These are phyloP conservation scores for Beauveria sp. DNA, from an alignment of 2,329 filamentous ascomycete species.

Conservation along the genomic window DNA sequence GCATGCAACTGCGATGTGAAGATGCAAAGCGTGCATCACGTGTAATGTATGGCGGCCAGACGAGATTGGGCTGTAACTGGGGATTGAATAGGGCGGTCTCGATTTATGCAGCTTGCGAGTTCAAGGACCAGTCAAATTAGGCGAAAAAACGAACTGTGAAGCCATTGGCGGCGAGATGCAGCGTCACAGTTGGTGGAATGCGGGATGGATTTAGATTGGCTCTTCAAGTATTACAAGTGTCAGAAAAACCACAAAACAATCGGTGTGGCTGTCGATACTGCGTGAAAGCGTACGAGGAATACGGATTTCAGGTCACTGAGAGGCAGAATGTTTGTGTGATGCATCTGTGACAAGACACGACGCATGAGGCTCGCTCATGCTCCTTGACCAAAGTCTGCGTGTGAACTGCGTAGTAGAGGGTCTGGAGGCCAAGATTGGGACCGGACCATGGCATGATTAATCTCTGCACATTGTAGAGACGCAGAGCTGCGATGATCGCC, in stretches of 20 bases:
- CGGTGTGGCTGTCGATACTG: neutral
- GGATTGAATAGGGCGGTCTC: neutral
- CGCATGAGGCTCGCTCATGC: neutral
- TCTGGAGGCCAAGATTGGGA: neutral
- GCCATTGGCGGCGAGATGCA: neutral
- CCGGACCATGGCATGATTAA: neutral
- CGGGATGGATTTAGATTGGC: neutral
- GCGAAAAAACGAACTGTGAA: neutral
- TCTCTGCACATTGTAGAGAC: neutral
- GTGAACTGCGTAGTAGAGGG: neutral
- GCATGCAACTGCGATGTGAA: neutral
- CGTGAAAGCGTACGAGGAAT: neutral
- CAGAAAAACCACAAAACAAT: neutral
- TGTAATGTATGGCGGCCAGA: constrained; percentile 10
- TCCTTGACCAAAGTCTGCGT: neutral
- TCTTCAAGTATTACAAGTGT: neutral
- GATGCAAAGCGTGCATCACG: constrained; percentile 4
- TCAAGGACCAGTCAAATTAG: neutral
- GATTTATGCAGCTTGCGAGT: neutral
- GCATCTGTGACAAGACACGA: neutral
- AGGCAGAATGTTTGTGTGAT: neutral
- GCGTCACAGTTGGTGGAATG: neutral
- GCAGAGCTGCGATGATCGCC: neutral
- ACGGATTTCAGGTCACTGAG: neutral
- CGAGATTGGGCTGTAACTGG: constrained; percentile 8